Base-by-base conservation (phyloP, 768 basidiomycete genomes). In the Pulveroboletus sp. region DNA sequence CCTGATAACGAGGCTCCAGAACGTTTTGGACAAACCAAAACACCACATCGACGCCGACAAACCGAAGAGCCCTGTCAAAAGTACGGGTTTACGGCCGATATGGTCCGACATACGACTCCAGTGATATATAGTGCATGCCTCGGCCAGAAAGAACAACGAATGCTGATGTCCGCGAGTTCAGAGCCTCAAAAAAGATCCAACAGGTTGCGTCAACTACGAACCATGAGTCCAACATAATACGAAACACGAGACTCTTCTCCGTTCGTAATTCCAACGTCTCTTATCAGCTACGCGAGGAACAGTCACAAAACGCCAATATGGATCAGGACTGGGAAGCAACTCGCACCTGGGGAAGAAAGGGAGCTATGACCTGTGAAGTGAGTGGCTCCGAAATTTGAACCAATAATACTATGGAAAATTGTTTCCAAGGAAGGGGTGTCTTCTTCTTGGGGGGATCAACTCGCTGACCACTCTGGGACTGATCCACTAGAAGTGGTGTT, bases 381-480 rank as follows among this genome's bases (percentile, higher is more conserved):
- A 90, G 63, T 5, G 87, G 86, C 64, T 90, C 88, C 46, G 85
- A 78, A 31, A 89, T 72, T 64, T 87, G 86, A 35, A 89, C 71
- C 54, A 88, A 71, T 51, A 90, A 63, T 3, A 89, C 71, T 45
- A 90, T 78, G 39, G 73, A 74, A 53, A 89, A 75, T 71, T 89
- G 87, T 46, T 74, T 72, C 79, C 76, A 80, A 30, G 87, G 87
- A 29, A 89, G 65, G 42, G 84, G 83, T 0, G 83, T 79, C 27
- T 65, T 66, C 49, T 64, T 50, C 26, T 45, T 53, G 31, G 61
- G 68, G 58, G 67, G 54, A 19, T 56, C 58, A 5, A 51, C n/a
- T 19, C 38, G 37, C 40, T 34, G 50, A 13, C 16, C 10, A 17
- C 53, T 60, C 31, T 29, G 39, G 30, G 47, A 17, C n/a, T 45